Evolutionary conservation across 306 rosid genomes (phyloP).

Genomic region (Trifolium pratense): DNA sequence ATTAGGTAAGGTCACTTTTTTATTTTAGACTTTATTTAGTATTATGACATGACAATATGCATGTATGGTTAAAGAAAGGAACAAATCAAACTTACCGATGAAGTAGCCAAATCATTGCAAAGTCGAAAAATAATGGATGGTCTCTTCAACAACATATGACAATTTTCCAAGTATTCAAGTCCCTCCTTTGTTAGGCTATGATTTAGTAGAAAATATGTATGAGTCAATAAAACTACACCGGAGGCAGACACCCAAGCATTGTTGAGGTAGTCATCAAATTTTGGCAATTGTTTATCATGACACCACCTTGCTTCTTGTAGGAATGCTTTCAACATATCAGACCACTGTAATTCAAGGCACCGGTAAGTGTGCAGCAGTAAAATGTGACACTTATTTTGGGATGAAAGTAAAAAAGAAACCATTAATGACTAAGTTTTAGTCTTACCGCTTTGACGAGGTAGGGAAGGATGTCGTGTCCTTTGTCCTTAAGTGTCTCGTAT

Average conservation of each 20-base stretch:
- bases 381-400: no score
- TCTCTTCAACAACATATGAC: conserved; percentile 39
- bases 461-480: conserved; percentile 52
- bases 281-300: conserved; percentile 42
- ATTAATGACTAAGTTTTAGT: no score
- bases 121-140: conserved; percentile 63
- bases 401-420: no score
- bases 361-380: no score
- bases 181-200: conserved; percentile 47
- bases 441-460: conserved; percentile 56
- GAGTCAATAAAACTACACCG: conserved; percentile 43
- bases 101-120: conserved; percentile 64
- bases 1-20: no score
- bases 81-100: conserved; percentile 41
- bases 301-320: conserved; percentile 61
- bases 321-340: conserved; percentile 60
- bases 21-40: no score
- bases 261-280: conserved; percentile 50
- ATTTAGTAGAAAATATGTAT: conserved; percentile 49
- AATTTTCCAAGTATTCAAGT: conserved; percentile 40
- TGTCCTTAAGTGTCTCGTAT: conserved; percentile 47
- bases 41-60: no score
- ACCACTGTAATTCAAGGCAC: conserved; percentile 63
- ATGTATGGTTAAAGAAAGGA: background rate
- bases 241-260: conserved; percentile 61